Base-by-base conservation (phyloP, 768 basidiomycete species). In the Suillus cothurnatus region DNA sequence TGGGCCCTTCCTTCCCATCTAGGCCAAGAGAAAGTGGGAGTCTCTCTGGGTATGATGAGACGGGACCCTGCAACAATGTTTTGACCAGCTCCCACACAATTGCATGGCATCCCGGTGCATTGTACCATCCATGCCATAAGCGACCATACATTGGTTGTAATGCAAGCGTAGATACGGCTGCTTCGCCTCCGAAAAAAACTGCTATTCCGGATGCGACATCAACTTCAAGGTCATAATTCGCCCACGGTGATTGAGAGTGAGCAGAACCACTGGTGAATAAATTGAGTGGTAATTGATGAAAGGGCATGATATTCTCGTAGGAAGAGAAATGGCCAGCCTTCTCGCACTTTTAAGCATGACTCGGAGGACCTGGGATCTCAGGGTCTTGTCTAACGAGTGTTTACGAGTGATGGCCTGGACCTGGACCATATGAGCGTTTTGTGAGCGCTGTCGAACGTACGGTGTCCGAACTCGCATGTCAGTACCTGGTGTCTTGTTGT, bases 1-100 rank as follows among this genome's bases (percentile, higher is more conserved):
- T 93, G 57, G 91, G 92, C 1, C 76, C 76, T 14, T 60, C 65
- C 55, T 32, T 57, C 4, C 61, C 43, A 31, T 66, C 69, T 32
- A 64, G 12, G 21, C 66, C 69, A 6, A 78, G 66, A 21, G 74
- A 28, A 1, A 57, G 15, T 2, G 67, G 66, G 12, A 74, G 74
- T 52, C 19, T 65, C 67, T n/a, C 66, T 65, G 56, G 67, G 68
- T 21, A 68, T n/a, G 45, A 65, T 66, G 26, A 74, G 50, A 2
- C 38, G n/a, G 21, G 64, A 64, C 23, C 61, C 68, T 15, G 67
- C 63, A n/a, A 78, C 67, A 31, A 59, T 52, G 12, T 64, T 64
- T 17, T 76, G 61, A 11, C 68, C 19, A 59, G 39, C 38, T 41
- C 68, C 62, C 71, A 72, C 34, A 69, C 73, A 15, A 74, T 61